Conservation (phyloP, 2,329 filamentous ascomycete species). For the Penicillium freii region DNA sequence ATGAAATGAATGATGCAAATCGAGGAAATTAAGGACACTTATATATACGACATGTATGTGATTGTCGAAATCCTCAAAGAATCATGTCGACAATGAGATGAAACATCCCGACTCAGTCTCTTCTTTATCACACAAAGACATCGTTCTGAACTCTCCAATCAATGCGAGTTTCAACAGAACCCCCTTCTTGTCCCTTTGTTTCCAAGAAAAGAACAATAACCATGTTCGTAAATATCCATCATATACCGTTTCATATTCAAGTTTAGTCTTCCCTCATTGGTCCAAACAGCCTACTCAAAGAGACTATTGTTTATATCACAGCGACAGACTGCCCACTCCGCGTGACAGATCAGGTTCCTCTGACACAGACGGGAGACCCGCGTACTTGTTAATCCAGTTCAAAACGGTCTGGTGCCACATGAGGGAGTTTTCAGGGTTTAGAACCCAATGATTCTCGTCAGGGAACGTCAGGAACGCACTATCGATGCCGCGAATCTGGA, state of each 20-base stretch:
- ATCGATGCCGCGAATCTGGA: constrained; percentile 72
- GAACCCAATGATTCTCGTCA: constrained; percentile 77
- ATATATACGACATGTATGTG: constrained; percentile 12
- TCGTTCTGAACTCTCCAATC: not conserved
- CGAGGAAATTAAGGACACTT: not conserved
- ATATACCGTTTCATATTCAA: constrained; percentile 4
- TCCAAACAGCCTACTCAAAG: not conserved
- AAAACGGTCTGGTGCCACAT: constrained; percentile 88
- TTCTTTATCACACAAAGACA: constrained; percentile 5
- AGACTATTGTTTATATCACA: constrained; percentile 8
- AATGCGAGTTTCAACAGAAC: not conserved
- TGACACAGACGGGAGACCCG: constrained; percentile 50
- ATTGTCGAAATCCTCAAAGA: constrained; percentile 10
- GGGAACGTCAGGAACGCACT: constrained; percentile 80
- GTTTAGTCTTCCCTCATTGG: not conserved
- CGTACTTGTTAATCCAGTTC: constrained; percentile 67
- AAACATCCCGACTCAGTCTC: constrained; percentile 13
- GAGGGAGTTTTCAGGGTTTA: constrained; percentile 87
- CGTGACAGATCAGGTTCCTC: constrained; percentile 27
- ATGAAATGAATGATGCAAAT: not conserved
- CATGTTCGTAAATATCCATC: constrained; percentile 1
- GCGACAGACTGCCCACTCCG: constrained; percentile 19
- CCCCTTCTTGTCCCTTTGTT: constrained; percentile 8
- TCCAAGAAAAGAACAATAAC: constrained; percentile 6
- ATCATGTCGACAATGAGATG: constrained; percentile 16